These are phyloP conservation scores for Populus alba DNA, from an alignment of 345 rosid genomes.

Conservation along the genomic window DNA sequence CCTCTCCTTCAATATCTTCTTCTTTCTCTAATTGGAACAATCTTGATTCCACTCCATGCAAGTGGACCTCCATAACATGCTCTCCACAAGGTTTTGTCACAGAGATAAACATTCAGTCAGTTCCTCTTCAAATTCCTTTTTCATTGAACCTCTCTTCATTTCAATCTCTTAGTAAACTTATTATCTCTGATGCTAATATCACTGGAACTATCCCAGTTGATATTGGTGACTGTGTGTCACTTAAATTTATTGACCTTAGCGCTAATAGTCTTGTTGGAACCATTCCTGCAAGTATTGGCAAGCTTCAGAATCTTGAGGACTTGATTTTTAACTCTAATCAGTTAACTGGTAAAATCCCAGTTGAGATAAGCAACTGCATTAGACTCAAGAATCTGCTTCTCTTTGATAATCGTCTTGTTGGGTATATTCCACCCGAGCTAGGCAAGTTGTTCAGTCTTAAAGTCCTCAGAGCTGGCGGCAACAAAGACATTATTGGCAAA, in stretches of 20 bases:
- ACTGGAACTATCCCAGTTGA: constrained; percentile 61
- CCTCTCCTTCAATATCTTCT: constrained; percentile 42
- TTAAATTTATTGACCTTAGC: constrained; percentile 53
- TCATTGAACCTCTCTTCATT: constrained; percentile 57
- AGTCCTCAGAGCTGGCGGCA: constrained; percentile 80
- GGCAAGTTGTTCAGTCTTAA: constrained; percentile 59
- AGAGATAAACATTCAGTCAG: constrained; percentile 55
- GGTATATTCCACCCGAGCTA: constrained; percentile 68
- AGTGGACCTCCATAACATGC: constrained; percentile 77
- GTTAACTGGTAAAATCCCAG: constrained; percentile 78
- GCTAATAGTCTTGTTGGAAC: constrained; percentile 60
- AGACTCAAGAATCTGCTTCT: constrained; percentile 51
- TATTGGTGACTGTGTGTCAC: constrained; percentile 46
- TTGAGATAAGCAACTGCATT: constrained; percentile 47
- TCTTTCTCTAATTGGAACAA: constrained; percentile 60
- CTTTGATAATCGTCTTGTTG: constrained; percentile 63
- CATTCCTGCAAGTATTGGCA: constrained; percentile 59
- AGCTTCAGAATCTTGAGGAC: constrained; percentile 47
- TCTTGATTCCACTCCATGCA: constrained; percentile 62
- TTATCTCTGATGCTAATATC: constrained; percentile 67
- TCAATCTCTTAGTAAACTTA: constrained; percentile 46
- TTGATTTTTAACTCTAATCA: constrained; percentile 73
- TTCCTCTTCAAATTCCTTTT: constrained; percentile 54
- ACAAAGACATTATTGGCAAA: constrained; percentile 61
- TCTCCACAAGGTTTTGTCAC: constrained; percentile 64